phyloP scores from a whole-genome alignment of 1,284 basidiomycete species.

The Fomitopsis palustris region DNA sequence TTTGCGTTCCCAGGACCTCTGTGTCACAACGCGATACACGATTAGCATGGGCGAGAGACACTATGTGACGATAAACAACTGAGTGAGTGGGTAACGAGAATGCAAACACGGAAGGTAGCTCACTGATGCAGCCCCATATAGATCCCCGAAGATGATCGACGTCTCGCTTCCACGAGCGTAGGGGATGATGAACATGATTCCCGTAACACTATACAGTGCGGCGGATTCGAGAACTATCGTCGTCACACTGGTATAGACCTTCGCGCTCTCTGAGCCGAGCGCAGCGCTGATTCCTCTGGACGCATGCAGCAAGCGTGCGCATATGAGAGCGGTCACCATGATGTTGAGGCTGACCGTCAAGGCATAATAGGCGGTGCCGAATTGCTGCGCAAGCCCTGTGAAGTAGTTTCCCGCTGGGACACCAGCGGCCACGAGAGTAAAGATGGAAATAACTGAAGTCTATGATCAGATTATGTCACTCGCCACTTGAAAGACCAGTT shows the following conservation, averaged over 20 bases:
- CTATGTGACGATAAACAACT: no score
- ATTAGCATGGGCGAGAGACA: no score
- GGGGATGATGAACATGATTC: slow-evolving; percentile 3
- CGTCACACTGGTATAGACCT: not conserved
- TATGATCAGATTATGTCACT: not conserved
- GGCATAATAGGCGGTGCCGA: not conserved
- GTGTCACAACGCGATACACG: no score
- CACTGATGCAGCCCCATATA: slow-evolving; percentile 5
- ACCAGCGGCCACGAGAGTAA: slow-evolving; percentile 11
- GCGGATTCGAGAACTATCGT: slow-evolving; percentile 6
- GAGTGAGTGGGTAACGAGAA: no score
- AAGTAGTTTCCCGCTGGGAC: slow-evolving; percentile 1
- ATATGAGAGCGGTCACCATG: slow-evolving; percentile 5
- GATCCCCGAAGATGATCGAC: not conserved
- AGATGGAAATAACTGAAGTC: slow-evolving; percentile 12
- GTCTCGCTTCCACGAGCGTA: not conserved
- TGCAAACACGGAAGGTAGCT: no score
- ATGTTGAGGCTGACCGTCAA: slow-evolving; percentile 1
- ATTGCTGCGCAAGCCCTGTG: not conserved
- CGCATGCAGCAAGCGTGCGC: not conserved
- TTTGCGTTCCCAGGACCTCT: no score
- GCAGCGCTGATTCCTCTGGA: not conserved
- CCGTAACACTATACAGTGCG: slow-evolving; percentile 1
- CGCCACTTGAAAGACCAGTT: no score
- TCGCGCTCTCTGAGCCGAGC: not conserved